A percentile compares a stretch with the other conserved stretches of the same genome.
Evolutionary conservation across 2,329 filamentous ascomycete genomes (phyloP).

Genomic region (Ustilaginoidea virens): DNA sequence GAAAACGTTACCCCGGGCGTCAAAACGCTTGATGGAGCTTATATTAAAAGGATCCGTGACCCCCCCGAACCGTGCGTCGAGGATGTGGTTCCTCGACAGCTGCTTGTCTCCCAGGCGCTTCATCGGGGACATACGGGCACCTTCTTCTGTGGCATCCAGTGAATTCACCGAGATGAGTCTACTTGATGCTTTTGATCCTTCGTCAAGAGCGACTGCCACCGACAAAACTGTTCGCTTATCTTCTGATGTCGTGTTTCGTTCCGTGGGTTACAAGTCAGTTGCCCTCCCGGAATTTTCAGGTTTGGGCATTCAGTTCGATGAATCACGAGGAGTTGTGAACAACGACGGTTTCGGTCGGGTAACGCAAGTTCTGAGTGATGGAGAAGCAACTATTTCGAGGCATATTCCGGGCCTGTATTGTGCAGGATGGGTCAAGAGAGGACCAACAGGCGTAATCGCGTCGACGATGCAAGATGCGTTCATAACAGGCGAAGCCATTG

Average conservation of each 20-base stretch:
- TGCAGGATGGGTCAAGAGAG: slow-evolving; percentile 90
- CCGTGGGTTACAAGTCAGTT: slow-evolving; percentile 85
- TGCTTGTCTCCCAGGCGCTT: slow-evolving; percentile 67
- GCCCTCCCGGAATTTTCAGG: slow-evolving; percentile 59
- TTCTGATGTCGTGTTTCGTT: slow-evolving; percentile 68
- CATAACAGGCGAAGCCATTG: slow-evolving; percentile 69
- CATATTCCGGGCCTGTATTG: slow-evolving; percentile 65
- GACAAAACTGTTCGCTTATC: slow-evolving; percentile 37
- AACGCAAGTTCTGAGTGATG: slow-evolving; percentile 14
- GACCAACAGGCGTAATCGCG: slow-evolving; percentile 89
- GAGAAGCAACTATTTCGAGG: slow-evolving; percentile 19
- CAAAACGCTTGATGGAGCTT: slow-evolving; percentile 66
- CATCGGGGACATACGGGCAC: slow-evolving; percentile 27
- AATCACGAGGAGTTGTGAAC: slow-evolving; percentile 55
- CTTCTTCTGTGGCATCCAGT: slow-evolving; percentile 43
- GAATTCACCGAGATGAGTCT: slow-evolving; percentile 50
- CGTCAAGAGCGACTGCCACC: slow-evolving; percentile 31
- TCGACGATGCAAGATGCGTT: slow-evolving; percentile 95
- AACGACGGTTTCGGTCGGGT: slow-evolving; percentile 74
- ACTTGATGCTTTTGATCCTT: slow-evolving; percentile 36
- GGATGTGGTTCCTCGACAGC: slow-evolving; percentile 75
- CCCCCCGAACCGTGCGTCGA: slow-evolving; percentile 31
- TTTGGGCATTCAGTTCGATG: slow-evolving; percentile 65
- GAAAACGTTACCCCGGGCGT: slow-evolving; percentile 56
- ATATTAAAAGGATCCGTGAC: slow-evolving; percentile 57